phyloP scores from a whole-genome alignment of 208 protist species.

The Trypanosoma congolense region DNA sequence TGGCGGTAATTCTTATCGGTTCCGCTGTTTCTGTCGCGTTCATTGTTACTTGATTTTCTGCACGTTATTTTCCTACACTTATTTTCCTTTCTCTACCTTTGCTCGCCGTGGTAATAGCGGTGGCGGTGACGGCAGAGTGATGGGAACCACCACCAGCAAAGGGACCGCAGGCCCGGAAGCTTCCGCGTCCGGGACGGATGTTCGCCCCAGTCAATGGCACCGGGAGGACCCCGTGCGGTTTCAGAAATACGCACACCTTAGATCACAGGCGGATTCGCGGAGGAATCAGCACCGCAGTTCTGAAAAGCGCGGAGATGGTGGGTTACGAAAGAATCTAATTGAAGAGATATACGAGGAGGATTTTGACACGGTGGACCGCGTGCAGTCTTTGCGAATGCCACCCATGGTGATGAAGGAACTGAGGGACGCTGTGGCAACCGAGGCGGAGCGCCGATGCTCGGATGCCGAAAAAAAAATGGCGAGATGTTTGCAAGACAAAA shows the following conservation, averaged over 20 bases:
- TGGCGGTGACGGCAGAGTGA: too few species aligned
- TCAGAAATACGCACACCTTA: constrained; percentile 14
- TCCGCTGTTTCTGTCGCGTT: too few species aligned
- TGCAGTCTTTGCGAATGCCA: constrained; percentile 69
- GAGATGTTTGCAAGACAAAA: constrained; percentile 81
- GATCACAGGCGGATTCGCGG: constrained; percentile 7
- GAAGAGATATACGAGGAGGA: constrained; percentile 78
- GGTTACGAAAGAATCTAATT: constrained; percentile 47
- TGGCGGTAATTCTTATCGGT: too few species aligned
- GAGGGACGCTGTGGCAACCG: constrained; percentile 37
- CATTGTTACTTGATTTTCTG: too few species aligned
- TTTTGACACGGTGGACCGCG: constrained; percentile 68
- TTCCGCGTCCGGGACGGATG: not conserved
- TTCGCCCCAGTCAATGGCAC: not conserved
- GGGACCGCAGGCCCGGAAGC: not conserved
- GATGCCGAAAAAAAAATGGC: constrained; percentile 80
- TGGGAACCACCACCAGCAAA: not conserved
- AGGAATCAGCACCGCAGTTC: not conserved
- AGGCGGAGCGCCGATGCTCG: constrained; percentile 65
- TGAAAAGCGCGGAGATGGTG: too few species aligned
- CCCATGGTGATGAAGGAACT: constrained; percentile 60
- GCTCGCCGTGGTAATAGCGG: too few species aligned
- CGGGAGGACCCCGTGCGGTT: not conserved
- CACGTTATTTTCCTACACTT: too few species aligned
- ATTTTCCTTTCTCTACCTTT: too few species aligned